Conservation (phyloP, 768 basidiomycete genomes). For the Mycena crocata region DNA sequence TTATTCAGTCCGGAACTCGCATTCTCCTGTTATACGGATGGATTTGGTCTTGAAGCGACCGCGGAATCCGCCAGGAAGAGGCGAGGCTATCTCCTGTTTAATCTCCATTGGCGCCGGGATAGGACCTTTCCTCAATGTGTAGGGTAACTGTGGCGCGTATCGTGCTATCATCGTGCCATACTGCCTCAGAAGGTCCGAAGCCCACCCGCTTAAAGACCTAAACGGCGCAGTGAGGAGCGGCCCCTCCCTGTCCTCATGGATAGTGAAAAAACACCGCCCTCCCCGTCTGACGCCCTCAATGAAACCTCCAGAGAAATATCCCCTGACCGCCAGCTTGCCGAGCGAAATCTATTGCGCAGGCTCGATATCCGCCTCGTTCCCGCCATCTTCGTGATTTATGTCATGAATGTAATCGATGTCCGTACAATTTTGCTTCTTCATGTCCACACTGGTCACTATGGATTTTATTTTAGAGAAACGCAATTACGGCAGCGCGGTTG, state of each 20-base stretch:
- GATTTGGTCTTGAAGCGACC: too few relatives aligned
- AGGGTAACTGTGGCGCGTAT: neutral
- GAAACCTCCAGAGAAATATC: neutral
- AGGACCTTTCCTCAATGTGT: neutral
- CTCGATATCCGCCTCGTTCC: slow-evolving; percentile 59
- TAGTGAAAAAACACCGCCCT: neutral
- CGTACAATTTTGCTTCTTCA: slow-evolving; percentile 20
- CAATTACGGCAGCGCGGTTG: slow-evolving; percentile 44
- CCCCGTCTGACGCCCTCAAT: slow-evolving; percentile 5
- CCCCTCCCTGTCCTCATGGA: slow-evolving; percentile 1
- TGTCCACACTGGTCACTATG: neutral
- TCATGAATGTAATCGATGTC: slow-evolving; percentile 65
- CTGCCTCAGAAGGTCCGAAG: slow-evolving; percentile 16
- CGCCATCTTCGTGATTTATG: slow-evolving; percentile 56
- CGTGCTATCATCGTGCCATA: slow-evolving; percentile 10
- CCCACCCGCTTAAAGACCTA: slow-evolving; percentile 4
- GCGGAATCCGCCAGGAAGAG: neutral
- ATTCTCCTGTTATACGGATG: too few relatives aligned
- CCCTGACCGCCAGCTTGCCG: neutral
- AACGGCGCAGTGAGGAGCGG: neutral
- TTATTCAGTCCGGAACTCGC: too few relatives aligned
- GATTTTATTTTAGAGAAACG: slow-evolving; percentile 35
- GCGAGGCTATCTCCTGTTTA: neutral
- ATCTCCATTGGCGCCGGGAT: neutral
- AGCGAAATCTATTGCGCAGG: slow-evolving; percentile 48